Evolutionary conservation across 1,139 yeast genomes (phyloP), one percentile per base, ranked within the genome.

Genomic region (Oligophagozyma castellii): DNA sequence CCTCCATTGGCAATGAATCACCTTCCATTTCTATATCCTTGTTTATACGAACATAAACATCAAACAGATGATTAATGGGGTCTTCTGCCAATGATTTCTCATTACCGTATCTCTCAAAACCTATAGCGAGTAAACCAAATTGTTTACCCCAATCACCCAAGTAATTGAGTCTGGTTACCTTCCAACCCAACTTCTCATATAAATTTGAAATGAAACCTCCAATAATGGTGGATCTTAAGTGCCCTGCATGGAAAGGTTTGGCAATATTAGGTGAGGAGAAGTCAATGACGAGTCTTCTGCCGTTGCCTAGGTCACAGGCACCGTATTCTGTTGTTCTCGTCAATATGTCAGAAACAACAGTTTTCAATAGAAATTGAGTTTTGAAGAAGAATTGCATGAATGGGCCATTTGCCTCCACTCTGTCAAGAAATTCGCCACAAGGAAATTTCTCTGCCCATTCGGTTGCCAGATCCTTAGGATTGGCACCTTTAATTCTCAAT

Each of bases 131-230:
- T 30, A 86, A 62, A 57, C 98, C 99, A 51, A 89, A 89, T 63
- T 89, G 99, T 59, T 92, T 89, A 34, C 99, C 99, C 98, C 98
- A 89, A 61, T 89, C 99, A 51, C 99, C 99, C 43, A 89, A 67
- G 59, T 92, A 89, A 61, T 89, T 89, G 62, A 89, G 67, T 61
- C 95, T 73, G 42, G 69, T 61, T 24, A 92, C 98, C 12, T 81
- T 71, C 79, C 89, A 89, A 24, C 96, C 96, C 35, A 77, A 64
- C 44, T 73, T 74, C 58, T 86, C 95, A 53, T 89, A 83, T 55
- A 89, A 67, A 57, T 86, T 89, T 27, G 94, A 61, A 34, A 92
- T 58, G 61, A 84, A 89, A n/a, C 98, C 96, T 46, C 99, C 99
- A 53, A 89, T 89, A 52, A 89, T 89, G 22, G 99, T 89, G 24